Base-by-base conservation (phyloP, 1,284 basidiomycete species). In the Rhodotorula mucilaginosa region DNA sequence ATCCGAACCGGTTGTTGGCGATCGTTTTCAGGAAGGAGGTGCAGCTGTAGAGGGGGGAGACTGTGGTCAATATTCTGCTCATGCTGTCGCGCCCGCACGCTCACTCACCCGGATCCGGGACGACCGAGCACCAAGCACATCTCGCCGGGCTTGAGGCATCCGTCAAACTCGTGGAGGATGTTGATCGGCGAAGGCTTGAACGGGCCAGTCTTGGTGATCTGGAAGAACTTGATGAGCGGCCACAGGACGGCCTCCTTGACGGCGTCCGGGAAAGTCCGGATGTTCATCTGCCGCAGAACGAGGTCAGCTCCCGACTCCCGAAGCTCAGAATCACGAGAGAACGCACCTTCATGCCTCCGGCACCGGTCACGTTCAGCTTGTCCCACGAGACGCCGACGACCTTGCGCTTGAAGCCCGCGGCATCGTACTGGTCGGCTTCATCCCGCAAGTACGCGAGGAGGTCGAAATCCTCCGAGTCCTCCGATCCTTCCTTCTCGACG, bases 341-440 rank as follows among this genome's bases (percentile, higher is more conserved):
- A 16, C 52, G 19, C 48, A 56, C 19, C 60, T 71, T 69, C 44
- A 67, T 69, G 31, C 67, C 58, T 34, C 69, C 68, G 31, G 66
- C 62, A 64, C 86, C 88, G 83, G 89, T 78, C 82, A 84, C 78
- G 84, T 83, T 29, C 80, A 79, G 72, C 67, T 78, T 81, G 76
- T 83, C 81, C 57, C 90, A 93, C 34, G 87, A 87, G 46, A 92
- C 90, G 51, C 91, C 91, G 51, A 80, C 89, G 74, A 88, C 87
- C 83, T 95, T 95, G 81, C 89, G 88, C 77, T 88, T 87, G 78
- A 93, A 89, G 7, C 90, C 91, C 10, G 89, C 88, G 44, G 83
- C 80, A 71, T 91, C 87, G 68, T 86, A 84, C 60, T 59, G 61
- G 34, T 59, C 51, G 10, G 89, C 86, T 75, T 88, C 88, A 44